Conservation (phyloP, 2,329 filamentous ascomycete genomes). For the Arthrinium puccinioides region DNA sequence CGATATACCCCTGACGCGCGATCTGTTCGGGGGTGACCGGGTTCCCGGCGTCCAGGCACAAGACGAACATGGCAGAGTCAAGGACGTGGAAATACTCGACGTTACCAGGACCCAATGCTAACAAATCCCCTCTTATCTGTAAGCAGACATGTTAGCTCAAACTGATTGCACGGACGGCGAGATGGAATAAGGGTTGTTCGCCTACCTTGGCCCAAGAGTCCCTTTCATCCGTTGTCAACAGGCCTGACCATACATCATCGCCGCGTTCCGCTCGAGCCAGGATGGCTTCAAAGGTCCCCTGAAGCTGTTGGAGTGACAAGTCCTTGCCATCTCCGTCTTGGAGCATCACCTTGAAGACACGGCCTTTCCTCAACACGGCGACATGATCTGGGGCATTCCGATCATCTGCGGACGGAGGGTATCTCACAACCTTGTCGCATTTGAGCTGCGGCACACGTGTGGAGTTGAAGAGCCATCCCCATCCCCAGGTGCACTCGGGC, state of each 20-base stretch:
- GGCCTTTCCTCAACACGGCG: conserved; percentile 5
- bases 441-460: conserved; percentile 4
- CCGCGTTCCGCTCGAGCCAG: not conserved
- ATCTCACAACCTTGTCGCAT: conserved; percentile 5
- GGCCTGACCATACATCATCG: conserved; percentile 3
- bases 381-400: conserved; percentile 1
- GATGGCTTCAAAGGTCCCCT: conserved; percentile 4
- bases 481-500: conserved; percentile 5
- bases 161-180: not conserved
- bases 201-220: conserved; percentile 7
- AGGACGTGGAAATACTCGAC: conserved; percentile 6
- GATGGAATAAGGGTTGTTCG: too few relatives aligned
- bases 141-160: conserved; percentile 1
- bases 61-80: conserved; percentile 6
- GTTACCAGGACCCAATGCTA: conserved; percentile 1
- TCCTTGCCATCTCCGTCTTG: conserved; percentile 4
- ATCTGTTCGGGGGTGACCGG: conserved; percentile 4
- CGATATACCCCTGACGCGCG: conserved; percentile 2
- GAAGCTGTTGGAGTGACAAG: conserved; percentile 2
- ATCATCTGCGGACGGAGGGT: conserved; percentile 2
- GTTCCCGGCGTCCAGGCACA: conserved; percentile 5
- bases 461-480: conserved; percentile 6
- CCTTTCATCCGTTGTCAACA: conserved; percentile 5
- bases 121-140: conserved; percentile 5
- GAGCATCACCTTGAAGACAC: conserved; percentile 6